Conservation (phyloP, 371 early-diverging fungal genomes). For the Rhizopus delemar region DNA sequence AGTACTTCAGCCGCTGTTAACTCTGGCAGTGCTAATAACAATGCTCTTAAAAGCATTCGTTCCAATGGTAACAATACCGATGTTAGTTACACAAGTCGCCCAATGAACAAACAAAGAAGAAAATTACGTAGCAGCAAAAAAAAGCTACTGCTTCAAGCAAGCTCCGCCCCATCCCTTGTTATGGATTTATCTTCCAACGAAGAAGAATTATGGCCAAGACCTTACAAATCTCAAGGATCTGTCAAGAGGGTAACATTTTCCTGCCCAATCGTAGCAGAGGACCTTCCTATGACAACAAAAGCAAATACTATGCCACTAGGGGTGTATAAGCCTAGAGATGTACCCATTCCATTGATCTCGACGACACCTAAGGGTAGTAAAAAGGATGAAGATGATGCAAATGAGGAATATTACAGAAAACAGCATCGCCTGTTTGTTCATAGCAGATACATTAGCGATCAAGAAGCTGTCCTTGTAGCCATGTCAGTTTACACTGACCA, state of each 20-base stretch:
- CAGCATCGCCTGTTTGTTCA: constrained; percentile 42
- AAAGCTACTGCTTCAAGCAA: background rate
- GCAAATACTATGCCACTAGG: too few relatives aligned
- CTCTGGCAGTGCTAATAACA: background rate
- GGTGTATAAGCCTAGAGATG: background rate
- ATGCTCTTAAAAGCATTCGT: background rate
- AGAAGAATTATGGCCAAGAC: background rate
- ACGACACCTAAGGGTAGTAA: constrained; percentile 2
- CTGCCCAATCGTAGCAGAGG: background rate
- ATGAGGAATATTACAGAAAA: constrained; percentile 40
- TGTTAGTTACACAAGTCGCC: background rate
- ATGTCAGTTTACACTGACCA: constrained; percentile 26
- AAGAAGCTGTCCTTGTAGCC: constrained; percentile 32
- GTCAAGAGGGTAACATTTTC: constrained; percentile 1
- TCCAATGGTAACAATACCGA: background rate
- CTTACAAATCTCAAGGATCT: background rate
- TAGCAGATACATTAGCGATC: constrained; percentile 37
- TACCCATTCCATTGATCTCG: constrained; percentile 10
- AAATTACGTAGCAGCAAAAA: background rate
- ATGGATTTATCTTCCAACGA: background rate
- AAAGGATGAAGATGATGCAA: constrained; percentile 22
- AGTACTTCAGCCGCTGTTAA: background rate
- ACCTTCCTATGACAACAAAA: background rate
- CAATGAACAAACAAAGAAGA: background rate
- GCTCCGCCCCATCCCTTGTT: background rate